Percentiles rank a stretch among this genome's conserved stretches.
These are phyloP conservation scores for Iberis pinnata DNA, from an alignment of 345 rosid species.

Conservation along the genomic window DNA sequence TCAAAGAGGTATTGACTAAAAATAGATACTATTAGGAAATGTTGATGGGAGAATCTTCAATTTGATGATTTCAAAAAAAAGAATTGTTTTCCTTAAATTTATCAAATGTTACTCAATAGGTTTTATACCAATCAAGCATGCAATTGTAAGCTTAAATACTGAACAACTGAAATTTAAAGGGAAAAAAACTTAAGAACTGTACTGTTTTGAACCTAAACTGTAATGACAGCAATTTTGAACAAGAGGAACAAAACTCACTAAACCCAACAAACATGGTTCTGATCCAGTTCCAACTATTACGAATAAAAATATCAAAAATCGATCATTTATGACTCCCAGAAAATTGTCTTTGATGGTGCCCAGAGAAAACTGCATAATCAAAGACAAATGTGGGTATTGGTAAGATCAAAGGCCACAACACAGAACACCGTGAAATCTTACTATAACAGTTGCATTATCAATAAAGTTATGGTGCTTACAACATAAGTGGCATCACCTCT, in stretches of 20 bases:
- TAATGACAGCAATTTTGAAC: too few species aligned
- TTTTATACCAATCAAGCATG: too few species aligned
- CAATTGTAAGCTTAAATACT: too few species aligned
- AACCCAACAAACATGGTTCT: too few species aligned
- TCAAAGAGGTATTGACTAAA: not conserved
- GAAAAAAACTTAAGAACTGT: too few species aligned
- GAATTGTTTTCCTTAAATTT: too few species aligned
- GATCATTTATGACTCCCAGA: constrained; percentile 91
- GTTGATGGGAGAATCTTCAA: too few species aligned
- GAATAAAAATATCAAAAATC: not conserved
- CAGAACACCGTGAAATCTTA: not conserved
- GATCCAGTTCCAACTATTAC: not conserved
- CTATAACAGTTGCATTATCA: not conserved
- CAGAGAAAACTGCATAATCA: constrained; percentile 69
- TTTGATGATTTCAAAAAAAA: too few species aligned
- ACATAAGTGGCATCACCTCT: constrained; percentile 87
- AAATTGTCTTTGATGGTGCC: constrained; percentile 93
- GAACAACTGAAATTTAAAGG: too few species aligned
- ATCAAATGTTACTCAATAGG: too few species aligned
- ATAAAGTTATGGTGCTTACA: constrained; percentile 35
- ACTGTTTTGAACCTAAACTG: too few species aligned
- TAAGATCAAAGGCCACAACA: not conserved
- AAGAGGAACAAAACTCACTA: too few species aligned
- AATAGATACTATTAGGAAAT: not conserved
- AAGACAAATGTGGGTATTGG: not conserved